Base-by-base conservation (phyloP, 495 filamentous ascomycete species). In the Aspergillus coremiiformis region DNA sequence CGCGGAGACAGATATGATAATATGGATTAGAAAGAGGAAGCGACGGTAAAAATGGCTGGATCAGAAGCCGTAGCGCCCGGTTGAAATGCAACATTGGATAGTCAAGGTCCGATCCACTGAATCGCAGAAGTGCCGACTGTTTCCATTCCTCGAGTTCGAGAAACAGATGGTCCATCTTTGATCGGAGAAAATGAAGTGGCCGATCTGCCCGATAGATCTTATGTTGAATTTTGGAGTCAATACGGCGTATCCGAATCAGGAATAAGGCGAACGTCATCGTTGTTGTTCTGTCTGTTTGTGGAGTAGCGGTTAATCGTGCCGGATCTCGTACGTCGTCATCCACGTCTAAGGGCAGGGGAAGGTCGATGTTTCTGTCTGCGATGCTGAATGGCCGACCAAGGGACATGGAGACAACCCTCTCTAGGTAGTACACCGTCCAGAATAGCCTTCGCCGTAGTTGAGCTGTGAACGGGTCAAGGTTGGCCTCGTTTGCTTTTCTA, bases 121-220 rank as follows among this genome's bases (percentile, higher is more conserved):
- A 73, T 39, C 68, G 69, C 8, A 58, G 57, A 1, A 70, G 50
- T 5, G 73, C 69, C 3, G 70, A 71, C 42, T 67, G 54, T 59
- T 77, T 77, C 77, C 75, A 79, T 44, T 77, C 66, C 56, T 79
- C 72, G 4, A 79, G 63, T 54, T 76, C 68, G 24, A 74, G 68
- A 55, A 76, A 73, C 5, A 76, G 62, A 7, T 66, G 66, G 53
- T 74, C 67, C 64, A 78, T 76, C 56, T 79, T 79, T 17, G 66
- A 64, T 19, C 68, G 67, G 6, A 79, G 62, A 12, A 67, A 63
- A 20, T 72, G 66, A 5, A 77, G 64, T 0, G 76, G 70, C 19
- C 68, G 62, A 52, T 79, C 78, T 22, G 77, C 76, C 14, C 78
- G 69, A 55, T 80, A 79, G 29, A 80, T 78, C 32, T 76, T 74